Evolutionary conservation across 176 grass and related monocot species (phyloP), one percentile per base, ranked within the genome.

Genomic region (Tillandsia leiboldiana): DNA sequence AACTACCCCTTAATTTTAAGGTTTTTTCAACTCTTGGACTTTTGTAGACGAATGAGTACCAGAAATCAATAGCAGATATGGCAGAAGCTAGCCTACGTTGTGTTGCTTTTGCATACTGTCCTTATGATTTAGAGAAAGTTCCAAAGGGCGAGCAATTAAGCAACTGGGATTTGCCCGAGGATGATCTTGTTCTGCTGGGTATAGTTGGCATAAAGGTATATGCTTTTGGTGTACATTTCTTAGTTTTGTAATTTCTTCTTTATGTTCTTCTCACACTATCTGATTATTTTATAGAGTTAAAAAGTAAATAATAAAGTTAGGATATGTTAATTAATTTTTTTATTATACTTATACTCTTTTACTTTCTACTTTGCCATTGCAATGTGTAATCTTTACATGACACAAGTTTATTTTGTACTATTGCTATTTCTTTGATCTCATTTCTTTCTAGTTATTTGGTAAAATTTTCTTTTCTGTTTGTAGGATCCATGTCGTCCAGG

Each of bases 401-500:
- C 5, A 6, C 33, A 6, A 42, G 33, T 42, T 42, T 42, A 6
- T 42, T 42, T 42, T 42, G 4, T 42, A 42, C 33, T 42, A 42
- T 42, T 42, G 3, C 33, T 42, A 42, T 42, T 42, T 42, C 33
- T 42, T 42, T 42, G 33, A 42, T 42, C 33, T 7, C 33, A 42
- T 42, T 42, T 42, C 29, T 42, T 42, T 7, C 33, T 7, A 18
- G 15, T 9, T 58, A 17, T 18, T 76, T 75, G 75, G 49, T 70
- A 87, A 13, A 79, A 17, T 12, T 72, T 67, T 26, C 20, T 70
- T 15, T 33, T 77, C 56, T 67, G 4, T 77, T 48, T 90, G 49
- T 66, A 99, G 94, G 94, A 99, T 79, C 94, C 89, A 74, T 99
- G 94, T 71, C 89, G 89, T 64, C 89, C 86, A 81, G 87, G 85